A percentile compares a stretch with the other conserved stretches of the same genome.
Evolutionary conservation across 1,284 basidiomycete genomes (phyloP).

Genomic region (Tilletia indica): DNA sequence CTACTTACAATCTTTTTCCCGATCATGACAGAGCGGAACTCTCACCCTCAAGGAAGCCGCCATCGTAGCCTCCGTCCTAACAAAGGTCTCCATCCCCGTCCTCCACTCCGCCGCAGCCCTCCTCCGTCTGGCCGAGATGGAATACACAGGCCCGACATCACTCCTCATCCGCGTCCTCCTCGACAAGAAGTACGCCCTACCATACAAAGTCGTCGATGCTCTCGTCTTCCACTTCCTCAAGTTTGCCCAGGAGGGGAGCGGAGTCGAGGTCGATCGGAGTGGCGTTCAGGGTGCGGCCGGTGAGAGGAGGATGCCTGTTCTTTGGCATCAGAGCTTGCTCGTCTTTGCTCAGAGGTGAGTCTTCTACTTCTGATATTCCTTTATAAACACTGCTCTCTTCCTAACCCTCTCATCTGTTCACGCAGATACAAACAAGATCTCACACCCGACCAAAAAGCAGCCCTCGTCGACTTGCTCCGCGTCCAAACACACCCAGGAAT

Average conservation of each 20-base stretch:
- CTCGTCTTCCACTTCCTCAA: conserved; percentile 97
- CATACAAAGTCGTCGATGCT: conserved; percentile 96
- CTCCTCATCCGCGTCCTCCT: conserved; percentile 94
- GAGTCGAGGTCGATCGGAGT: conserved; percentile 45
- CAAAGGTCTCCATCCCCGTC: conserved; percentile 88
- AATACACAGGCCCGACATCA: conserved; percentile 89
- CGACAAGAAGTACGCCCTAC: conserved; percentile 97
- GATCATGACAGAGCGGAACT: conserved; percentile 57
- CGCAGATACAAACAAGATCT: conserved; percentile 89
- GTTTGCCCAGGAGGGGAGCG: conserved; percentile 63
- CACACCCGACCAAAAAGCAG: conserved; percentile 95
- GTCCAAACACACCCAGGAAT: conserved; percentile 85
- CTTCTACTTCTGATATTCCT: background rate
- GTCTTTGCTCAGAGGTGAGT: conserved; percentile 85
- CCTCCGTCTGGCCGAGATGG: conserved; percentile 90
- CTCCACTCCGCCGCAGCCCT: conserved; percentile 95
- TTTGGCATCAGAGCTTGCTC: conserved; percentile 96
- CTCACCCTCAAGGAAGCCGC: conserved; percentile 93
- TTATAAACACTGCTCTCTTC: too few relatives aligned
- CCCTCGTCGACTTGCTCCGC: conserved; percentile 87
- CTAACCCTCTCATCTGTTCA: background rate
- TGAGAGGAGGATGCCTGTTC: conserved; percentile 66
- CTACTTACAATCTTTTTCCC: background rate
- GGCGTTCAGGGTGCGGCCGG: conserved; percentile 26
- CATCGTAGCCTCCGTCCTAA: conserved; percentile 86